Base-by-base conservation (phyloP, 176 grass and related monocot genomes). In the Luzula sylvatica region DNA sequence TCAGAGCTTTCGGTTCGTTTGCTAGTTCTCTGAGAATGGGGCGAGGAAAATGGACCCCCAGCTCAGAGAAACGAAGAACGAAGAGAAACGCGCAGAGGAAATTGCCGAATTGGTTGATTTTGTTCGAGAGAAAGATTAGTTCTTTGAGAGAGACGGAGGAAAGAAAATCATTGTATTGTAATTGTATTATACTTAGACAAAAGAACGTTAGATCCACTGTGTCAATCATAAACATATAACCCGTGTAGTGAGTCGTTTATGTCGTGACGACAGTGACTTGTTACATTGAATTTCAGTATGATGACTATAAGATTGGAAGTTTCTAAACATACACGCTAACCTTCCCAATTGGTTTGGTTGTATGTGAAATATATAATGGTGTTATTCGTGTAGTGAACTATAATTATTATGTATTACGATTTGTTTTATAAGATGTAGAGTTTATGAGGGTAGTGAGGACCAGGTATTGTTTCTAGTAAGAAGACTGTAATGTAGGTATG, bases 21-120 rank as follows among this genome's bases (percentile, higher is more conserved):
- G 23, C 20, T 15, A 20, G 13, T 13, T 20, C 25, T 44, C 45
- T 52, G 21, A 38, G 12, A 13, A 29, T 25, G 16, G 59, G 47
- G 43, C 3, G 57, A 41, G 56, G 57, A 41, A 61, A 61, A 16
- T 35, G 56, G 57, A 18, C 42, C 59, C 58, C 59, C 59, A 11
- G 59, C 59, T 14, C 59, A 49, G 59, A 64, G 43, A 19, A 29
- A 32, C 42, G 28, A 23, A 32, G 28, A 16, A 64, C n/a, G 18
- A 12, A 32, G 13, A 25, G 35, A 58, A 24, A 38, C 19, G 3
- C 19, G 32, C 11, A n/a, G 23, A 46, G 43, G 15, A 5, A 16
- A 16, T 21, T 28, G 52, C 20, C 20, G 28, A 5, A 39, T 4
- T 18, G 26, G 27, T 11, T 57, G 30, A 35, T 57, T 57, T 57